phyloP scores from a whole-genome alignment of 1,284 basidiomycete species.

The Ceratorhiza oryzae-sativae region DNA sequence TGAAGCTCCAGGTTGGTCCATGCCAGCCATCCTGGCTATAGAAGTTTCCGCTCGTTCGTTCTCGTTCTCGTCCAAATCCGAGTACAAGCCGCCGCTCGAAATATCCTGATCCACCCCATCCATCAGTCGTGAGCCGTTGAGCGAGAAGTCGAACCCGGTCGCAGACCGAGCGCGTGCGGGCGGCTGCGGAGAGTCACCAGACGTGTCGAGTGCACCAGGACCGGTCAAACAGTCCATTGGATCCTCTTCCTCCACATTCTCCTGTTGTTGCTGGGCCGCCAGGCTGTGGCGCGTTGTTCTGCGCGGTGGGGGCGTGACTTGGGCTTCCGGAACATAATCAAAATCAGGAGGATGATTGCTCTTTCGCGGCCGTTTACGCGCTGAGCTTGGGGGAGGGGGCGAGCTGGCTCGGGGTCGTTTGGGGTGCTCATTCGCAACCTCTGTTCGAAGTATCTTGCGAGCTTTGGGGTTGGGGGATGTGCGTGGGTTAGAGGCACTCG shows the following conservation, averaged over 20 bases:
- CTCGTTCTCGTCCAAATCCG: slow-evolving; percentile 15
- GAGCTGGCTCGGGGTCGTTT: slow-evolving; percentile 10
- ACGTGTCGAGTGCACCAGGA: not conserved
- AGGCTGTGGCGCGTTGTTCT: not conserved
- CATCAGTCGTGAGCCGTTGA: slow-evolving; percentile 5
- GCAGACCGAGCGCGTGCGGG: slow-evolving; percentile 12
- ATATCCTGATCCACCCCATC: not conserved
- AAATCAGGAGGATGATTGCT: slow-evolving; percentile 6
- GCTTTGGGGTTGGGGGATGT: slow-evolving; percentile 26
- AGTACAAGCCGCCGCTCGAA: slow-evolving; percentile 30
- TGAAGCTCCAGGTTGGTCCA: not conserved
- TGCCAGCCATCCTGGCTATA: not conserved
- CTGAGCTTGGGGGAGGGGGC: not conserved
- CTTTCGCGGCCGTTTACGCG: slow-evolving; percentile 15
- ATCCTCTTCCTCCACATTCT: not conserved
- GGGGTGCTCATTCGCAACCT: not conserved
- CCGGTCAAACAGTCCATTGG: slow-evolving; percentile 22
- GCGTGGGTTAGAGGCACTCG: not conserved
- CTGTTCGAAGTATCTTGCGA: slow-evolving; percentile 8
- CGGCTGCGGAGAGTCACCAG: not conserved
- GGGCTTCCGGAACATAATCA: not conserved
- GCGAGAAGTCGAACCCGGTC: slow-evolving; percentile 5
- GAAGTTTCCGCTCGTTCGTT: not conserved
- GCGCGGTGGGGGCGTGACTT: not conserved
- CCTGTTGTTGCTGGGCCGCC: not conserved